Evolutionary conservation across 441 rosid species (phyloP).

Genomic region (Euphorbia celastroides): DNA sequence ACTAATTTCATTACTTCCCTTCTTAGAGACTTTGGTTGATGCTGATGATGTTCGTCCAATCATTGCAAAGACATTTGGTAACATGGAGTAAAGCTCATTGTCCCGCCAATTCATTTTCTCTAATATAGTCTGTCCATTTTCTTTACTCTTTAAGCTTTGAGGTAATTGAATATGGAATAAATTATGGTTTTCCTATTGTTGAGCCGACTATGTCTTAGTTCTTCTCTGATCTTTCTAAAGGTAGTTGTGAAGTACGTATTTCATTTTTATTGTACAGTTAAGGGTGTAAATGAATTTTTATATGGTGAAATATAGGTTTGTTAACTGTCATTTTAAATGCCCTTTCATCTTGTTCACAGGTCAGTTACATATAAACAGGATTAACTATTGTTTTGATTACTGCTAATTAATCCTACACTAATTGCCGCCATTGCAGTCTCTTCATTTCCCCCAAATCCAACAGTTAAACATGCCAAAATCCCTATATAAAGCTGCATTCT

Average conservation of each 20-base stretch:
- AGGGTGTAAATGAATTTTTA: too few species aligned
- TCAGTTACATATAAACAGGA: neutral
- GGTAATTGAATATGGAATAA: too few species aligned
- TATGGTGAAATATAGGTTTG: too few species aligned
- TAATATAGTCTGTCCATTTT: too few species aligned
- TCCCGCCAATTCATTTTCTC: slow-evolving; percentile 11
- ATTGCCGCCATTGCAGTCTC: neutral
- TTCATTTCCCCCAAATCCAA: slow-evolving; percentile 1
- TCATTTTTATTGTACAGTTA: too few species aligned
- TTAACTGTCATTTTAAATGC: too few species aligned
- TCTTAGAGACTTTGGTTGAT: slow-evolving; percentile 81
- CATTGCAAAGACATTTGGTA: slow-evolving; percentile 88
- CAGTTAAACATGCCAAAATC: neutral
- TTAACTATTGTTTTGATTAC: neutral
- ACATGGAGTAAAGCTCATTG: slow-evolving; percentile 73
- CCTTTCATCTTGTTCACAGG: neutral
- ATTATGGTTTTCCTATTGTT: too few species aligned
- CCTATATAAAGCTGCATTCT: neutral
- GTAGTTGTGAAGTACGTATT: too few species aligned
- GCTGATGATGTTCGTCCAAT: slow-evolving; percentile 95
- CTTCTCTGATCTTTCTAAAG: too few species aligned
- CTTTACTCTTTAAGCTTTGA: too few species aligned
- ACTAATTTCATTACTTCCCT: slow-evolving; percentile 76
- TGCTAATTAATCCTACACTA: neutral
- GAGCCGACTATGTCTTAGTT: too few species aligned